Percentiles rank a stretch among this genome's conserved stretches.
These are phyloP conservation scores for Neurospora discreta DNA, from an alignment of 495 filamentous ascomycete genomes.

Conservation along the genomic window DNA sequence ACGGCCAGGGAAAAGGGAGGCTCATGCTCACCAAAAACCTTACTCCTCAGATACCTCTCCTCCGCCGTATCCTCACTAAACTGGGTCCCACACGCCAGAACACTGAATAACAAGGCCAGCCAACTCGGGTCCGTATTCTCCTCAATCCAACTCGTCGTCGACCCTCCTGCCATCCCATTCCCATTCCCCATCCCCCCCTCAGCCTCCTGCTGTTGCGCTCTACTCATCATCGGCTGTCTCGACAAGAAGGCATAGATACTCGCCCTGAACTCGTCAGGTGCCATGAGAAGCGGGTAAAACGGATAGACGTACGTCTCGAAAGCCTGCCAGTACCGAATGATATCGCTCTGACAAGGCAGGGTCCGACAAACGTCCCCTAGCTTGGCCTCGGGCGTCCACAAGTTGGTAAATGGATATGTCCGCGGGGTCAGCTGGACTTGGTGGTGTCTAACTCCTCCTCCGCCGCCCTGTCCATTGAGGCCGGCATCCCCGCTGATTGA, in stretches of 20 bases:
- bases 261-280: not conserved
- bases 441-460: not conserved
- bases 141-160: not conserved
- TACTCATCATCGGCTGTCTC: not conserved
- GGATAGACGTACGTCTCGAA: conserved; percentile 1
- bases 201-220: not conserved
- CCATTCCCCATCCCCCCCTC: not conserved
- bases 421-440: not conserved
- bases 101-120: not conserved
- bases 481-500: not conserved
- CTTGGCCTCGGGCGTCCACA: not conserved
- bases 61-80: not conserved
- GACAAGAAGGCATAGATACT: not conserved
- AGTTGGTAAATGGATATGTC: not conserved
- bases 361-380: not conserved
- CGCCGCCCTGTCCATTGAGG: not conserved
- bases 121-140: not conserved
- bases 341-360: not conserved
- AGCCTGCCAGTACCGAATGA: conserved; percentile 1
- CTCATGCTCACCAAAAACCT: not conserved
- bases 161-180: not conserved
- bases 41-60: not conserved
- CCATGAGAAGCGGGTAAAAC: not conserved
- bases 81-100: conserved; percentile 1
- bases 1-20: not conserved